Evolutionary conservation across 164 flowering plant genomes (phyloP).

Genomic region (Buxus sempervirens): DNA sequence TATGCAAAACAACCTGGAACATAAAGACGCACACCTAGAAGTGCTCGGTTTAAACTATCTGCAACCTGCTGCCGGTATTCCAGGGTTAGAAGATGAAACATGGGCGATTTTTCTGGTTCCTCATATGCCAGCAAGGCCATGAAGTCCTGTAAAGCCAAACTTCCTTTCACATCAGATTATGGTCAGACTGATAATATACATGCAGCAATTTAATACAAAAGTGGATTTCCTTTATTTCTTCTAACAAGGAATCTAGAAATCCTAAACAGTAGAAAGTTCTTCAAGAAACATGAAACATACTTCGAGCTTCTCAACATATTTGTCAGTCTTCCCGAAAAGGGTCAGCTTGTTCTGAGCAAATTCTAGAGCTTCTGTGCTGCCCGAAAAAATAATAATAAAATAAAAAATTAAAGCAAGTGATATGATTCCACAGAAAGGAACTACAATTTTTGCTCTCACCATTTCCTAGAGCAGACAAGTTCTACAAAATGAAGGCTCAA

Average conservation of each 20-base stretch:
- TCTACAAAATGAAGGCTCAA: too few species aligned
- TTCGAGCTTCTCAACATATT: conserved; percentile 76
- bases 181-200: too few species aligned
- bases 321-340: conserved; percentile 75
- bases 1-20: too few species aligned
- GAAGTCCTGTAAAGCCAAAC: conserved; percentile 75
- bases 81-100: conserved; percentile 78
- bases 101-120: conserved; percentile 94
- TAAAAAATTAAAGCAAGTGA: neutral
- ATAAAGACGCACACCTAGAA: too few species aligned
- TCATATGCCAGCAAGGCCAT: conserved; percentile 92
- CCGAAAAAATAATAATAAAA: conserved; percentile 23
- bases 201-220: too few species aligned
- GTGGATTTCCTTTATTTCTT: too few species aligned
- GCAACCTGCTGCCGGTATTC: conserved; percentile 80
- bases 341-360: conserved; percentile 80
- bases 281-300: conserved; percentile 35
- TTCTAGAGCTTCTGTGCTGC: conserved; percentile 93
- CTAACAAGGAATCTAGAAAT: too few species aligned
- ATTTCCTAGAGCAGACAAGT: conserved; percentile 73
- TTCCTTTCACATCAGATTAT: too few species aligned
- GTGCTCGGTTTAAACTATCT: too few species aligned
- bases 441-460: conserved; percentile 39
- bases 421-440: neutral
- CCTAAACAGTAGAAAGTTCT: neutral